These are phyloP conservation scores for Colletotrichum sp. DNA, from an alignment of 2,329 filamentous ascomycete species.

Conservation along the genomic window DNA sequence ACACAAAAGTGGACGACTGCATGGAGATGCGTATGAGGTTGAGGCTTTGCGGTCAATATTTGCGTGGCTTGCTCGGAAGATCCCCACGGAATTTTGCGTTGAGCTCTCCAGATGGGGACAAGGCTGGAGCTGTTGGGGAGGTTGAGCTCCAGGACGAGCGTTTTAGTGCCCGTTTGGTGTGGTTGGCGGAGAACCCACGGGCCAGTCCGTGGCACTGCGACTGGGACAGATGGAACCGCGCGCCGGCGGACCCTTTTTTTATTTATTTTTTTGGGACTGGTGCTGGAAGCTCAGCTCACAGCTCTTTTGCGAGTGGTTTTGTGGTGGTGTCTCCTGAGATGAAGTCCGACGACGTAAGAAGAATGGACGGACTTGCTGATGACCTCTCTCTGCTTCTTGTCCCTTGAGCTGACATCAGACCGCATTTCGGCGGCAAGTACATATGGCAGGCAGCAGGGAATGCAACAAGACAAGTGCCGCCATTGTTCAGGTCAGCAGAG, in stretches of 20 bases:
- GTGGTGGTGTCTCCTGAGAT: background rate
- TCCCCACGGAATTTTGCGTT: slow-evolving; percentile 25
- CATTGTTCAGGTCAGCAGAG: background rate
- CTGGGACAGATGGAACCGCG: background rate
- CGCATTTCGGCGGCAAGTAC: background rate
- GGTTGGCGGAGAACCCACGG: slow-evolving; percentile 16
- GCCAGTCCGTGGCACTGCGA: slow-evolving; percentile 16
- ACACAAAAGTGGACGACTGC: background rate
- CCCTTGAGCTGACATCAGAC: background rate
- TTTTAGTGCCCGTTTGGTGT: slow-evolving; percentile 10
- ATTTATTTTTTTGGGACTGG: background rate
- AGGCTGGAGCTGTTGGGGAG: slow-evolving; percentile 21
- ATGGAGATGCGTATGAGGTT: background rate
- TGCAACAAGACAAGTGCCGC: background rate
- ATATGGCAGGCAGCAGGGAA: background rate
- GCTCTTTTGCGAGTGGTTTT: background rate
- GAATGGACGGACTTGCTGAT: background rate
- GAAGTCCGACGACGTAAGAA: background rate
- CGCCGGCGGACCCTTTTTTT: slow-evolving; percentile 9
- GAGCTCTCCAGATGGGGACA: slow-evolving; percentile 23
- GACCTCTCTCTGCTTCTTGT: background rate
- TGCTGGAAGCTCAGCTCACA: background rate
- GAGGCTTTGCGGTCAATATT: background rate
- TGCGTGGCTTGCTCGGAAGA: slow-evolving; percentile 2
- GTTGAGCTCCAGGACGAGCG: slow-evolving; percentile 17